Base-by-base conservation (phyloP, 2,329 filamentous ascomycete genomes). In the Cytospora schulzeri region DNA sequence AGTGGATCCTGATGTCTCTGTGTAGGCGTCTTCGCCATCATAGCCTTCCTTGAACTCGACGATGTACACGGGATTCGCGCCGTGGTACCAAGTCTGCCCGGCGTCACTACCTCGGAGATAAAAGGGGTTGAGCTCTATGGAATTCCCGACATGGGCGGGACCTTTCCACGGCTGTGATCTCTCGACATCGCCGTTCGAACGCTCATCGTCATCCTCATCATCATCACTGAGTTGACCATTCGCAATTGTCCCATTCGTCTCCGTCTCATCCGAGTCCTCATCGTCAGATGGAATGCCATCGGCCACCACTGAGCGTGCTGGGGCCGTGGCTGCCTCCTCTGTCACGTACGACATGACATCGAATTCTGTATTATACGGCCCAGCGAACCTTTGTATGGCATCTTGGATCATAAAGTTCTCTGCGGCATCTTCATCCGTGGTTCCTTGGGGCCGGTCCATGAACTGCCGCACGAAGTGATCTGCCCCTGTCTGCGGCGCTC, bases 161-260 rank as follows among this genome's bases (percentile, higher is more conserved):
- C 50, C 50, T 12, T 52, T 52, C 50, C 50, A 52, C 22, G 50
- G 50, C 50, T 52, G 50, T 17, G 50, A 52, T 28, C 50, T 28
- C 50, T 52, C 50, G 26, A 52, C 24, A 19, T 29, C 50, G 50
- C 24, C 19, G 24, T 52, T 52, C 17, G 24, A 17, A 28, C 11
- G 4, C 22, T 15, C 6, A 3, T 52, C 50, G 12, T 8, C 9
- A 17, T 52, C n/a, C n/a, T n/a, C n/a, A n/a, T n/a, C n/a, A n/a
- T n/a, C n/a, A n/a, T n/a, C n/a, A n/a, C n/a, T 9, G 6, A 28
- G 12, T 7, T 29, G 24, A 3, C 26, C 2, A 14, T 29, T 19
- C 5, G 22, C 3, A 7, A 28, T 17, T 14, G 50, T 52, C 12
- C 17, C 28, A 6, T 17, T 19, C 1, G 24, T 52, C 29, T 29